phyloP scores from a whole-genome alignment of 1,139 yeast species.

The Blastobotrys serpentis region DNA sequence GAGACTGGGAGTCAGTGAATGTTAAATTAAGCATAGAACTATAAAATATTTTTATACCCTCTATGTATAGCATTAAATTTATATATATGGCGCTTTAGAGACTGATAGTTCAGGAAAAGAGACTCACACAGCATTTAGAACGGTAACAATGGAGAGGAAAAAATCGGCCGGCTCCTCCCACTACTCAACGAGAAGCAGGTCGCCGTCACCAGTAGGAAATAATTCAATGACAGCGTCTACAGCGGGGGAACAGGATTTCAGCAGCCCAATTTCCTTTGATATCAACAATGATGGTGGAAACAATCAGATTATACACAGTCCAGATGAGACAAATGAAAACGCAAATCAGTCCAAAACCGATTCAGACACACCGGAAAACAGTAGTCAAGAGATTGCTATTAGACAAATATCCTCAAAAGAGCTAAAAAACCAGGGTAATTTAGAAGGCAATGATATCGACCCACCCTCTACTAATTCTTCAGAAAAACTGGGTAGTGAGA shows the following conservation, averaged over 20 bases:
- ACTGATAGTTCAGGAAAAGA: no score
- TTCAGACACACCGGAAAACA: background rate
- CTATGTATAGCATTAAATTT: no score
- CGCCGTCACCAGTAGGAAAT: background rate
- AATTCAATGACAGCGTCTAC: background rate
- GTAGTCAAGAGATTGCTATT: background rate
- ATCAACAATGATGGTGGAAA: background rate
- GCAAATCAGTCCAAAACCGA: no score
- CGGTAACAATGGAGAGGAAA: background rate
- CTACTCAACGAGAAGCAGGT: background rate
- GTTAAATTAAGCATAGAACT: background rate
- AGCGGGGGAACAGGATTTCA: background rate
- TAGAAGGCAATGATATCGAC: background rate
- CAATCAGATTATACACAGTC: background rate
- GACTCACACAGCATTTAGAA: no score
- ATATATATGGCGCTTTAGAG: no score
- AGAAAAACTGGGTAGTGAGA: slow-evolving; percentile 9
- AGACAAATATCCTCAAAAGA: no score
- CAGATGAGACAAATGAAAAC: background rate
- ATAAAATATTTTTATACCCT: no score
- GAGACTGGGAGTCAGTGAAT: background rate
- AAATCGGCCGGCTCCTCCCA: background rate
- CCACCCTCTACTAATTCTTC: background rate
- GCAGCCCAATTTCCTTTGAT: background rate
- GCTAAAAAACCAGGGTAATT: no score